Base-by-base conservation (phyloP, 495 filamentous ascomycete genomes). In the Staphylotrichum tortipilum region DNA sequence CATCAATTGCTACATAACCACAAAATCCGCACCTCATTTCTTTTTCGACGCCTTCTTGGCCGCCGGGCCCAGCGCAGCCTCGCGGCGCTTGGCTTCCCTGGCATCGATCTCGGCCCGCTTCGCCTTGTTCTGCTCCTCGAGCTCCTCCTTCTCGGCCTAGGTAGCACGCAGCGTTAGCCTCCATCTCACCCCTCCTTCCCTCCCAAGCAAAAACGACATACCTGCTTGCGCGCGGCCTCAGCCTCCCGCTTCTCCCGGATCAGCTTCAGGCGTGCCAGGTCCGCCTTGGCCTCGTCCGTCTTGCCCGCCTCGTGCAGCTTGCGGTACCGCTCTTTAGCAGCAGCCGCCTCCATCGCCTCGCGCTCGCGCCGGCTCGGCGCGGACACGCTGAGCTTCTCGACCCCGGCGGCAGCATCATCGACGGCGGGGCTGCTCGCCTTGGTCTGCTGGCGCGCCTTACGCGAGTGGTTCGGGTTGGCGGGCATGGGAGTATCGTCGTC, bases 271-370 rank as follows among this genome's bases (percentile, higher is more conserved):
- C 92, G 74, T 43, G 86, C 92, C 60, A 97, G 58, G 74, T 98
- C 92, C n/a, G 88, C 82, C 57, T 84, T 85, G 18, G 91, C 92
- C 74, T 97, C 88, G 47, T 98, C 94, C 33, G 92, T 96, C 78
- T 96, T 96, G 47, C 92, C 92, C 58, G 88, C 88, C 49, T 88
- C 88, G 59, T 98, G 92, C 56, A 97, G 64, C 75, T 96, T 95
- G 77, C 84, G 77, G 61, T 95, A 97, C 46, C 83, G 76, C 74
- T 95, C 90, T 61, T 88, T 87, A 8, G 88, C 88, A 65, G 88
- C 85, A 55, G 85, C 82, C 0, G 90, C 89, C 71, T 95, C 82
- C 22, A 94, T 54, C 0, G 92, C 88, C 71, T 97, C 92, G 14
- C 89, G 76, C 78, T 97, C 91, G 33, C 85, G 79, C 24, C 91